Conservation (phyloP, 176 grass and related monocot species). For the Chrysopogon serrulatus region DNA sequence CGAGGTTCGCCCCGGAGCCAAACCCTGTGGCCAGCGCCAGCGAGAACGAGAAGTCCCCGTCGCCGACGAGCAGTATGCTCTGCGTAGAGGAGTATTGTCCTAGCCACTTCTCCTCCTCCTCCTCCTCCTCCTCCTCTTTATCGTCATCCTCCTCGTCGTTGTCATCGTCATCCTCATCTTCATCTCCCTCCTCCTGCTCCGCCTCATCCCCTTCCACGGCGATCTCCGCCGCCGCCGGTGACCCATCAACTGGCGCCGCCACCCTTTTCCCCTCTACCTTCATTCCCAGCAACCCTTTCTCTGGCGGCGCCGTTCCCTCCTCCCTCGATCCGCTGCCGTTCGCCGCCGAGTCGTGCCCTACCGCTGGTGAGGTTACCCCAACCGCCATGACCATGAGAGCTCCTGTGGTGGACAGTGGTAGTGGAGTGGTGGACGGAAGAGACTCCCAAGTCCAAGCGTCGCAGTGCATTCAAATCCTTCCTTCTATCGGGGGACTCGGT, state of each 20-base stretch:
- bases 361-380: not conserved
- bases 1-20: too few species aligned
- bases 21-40: conserved; percentile 42
- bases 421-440: not conserved
- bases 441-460: too few species aligned
- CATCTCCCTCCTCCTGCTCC: not conserved
- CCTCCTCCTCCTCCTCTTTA: not conserved
- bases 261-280: too few species aligned
- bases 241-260: too few species aligned
- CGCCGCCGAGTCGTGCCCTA: not conserved
- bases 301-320: too few species aligned
- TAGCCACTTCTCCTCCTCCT: conserved; percentile 29
- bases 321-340: too few species aligned
- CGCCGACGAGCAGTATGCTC: conserved; percentile 42
- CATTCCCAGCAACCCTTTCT: too few species aligned
- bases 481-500: not conserved
- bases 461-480: not conserved
- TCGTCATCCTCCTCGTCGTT: too few species aligned
- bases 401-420: not conserved
- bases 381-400: too few species aligned
- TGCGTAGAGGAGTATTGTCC: conserved; percentile 33
- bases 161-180: too few species aligned
- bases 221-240: too few species aligned
- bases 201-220: not conserved
- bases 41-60: conserved; percentile 58